These are phyloP conservation scores for Rhazya stricta DNA, from an alignment of 257 asterid species.

Conservation along the genomic window DNA sequence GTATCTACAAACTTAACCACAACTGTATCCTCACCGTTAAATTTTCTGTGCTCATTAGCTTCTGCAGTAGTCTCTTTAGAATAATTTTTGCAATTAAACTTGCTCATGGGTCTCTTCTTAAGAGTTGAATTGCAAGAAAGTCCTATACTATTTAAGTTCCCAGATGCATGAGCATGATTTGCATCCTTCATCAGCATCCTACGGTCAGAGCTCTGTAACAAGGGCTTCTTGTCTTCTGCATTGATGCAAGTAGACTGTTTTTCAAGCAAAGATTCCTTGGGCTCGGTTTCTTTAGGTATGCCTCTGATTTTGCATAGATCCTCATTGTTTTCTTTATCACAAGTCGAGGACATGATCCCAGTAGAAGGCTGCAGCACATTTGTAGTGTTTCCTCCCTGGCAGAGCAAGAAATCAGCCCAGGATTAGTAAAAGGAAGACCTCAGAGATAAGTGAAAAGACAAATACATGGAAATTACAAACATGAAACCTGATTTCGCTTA, in stretches of 20 bases:
- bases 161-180: constrained; percentile 3
- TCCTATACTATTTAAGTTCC: constrained; percentile 17
- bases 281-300: constrained; percentile 14
- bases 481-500: constrained; percentile 60
- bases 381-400: constrained; percentile 33
- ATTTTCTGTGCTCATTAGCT: constrained; percentile 25
- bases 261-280: constrained; percentile 18
- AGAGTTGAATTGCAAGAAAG: constrained; percentile 21
- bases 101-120: constrained; percentile 19
- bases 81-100: constrained; percentile 15
- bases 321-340: constrained; percentile 29
- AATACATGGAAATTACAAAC: constrained; percentile 15
- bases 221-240: constrained; percentile 24
- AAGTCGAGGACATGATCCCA: constrained; percentile 17
- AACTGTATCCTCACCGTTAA: constrained; percentile 42
- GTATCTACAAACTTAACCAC: constrained; percentile 63
- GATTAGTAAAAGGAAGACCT: constrained; percentile 24
- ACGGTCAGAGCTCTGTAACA: constrained; percentile 23
- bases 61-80: constrained; percentile 20
- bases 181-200: constrained; percentile 23
- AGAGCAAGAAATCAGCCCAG: constrained; percentile 33
- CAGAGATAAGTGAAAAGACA: constrained; percentile 10
- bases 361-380: constrained; percentile 16
- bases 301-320: constrained; percentile 15
- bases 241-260: constrained; percentile 18